A percentile compares a stretch with the other conserved stretches of the same genome.
These are phyloP conservation scores for Trichosphaerium sp. DNA, from an alignment of 78 protist genomes.

Conservation along the genomic window DNA sequence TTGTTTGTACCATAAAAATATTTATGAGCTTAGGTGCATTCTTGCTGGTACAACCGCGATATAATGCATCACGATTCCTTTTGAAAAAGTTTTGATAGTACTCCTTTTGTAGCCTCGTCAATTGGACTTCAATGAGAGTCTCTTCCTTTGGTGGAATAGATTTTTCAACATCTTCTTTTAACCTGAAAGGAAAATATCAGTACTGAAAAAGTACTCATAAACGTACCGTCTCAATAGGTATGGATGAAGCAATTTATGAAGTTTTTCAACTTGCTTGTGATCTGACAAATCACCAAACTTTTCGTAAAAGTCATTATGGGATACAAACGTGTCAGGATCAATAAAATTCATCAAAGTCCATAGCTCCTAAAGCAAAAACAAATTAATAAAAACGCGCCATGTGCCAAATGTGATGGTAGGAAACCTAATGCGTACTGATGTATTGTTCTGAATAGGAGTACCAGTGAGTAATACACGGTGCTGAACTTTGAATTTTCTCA, in stretches of 20 bases:
- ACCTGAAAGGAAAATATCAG: slow-evolving; percentile 27
- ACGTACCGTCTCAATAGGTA: neutral
- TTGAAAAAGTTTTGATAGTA: slow-evolving; percentile 67
- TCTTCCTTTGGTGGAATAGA: slow-evolving; percentile 48
- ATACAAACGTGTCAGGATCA: slow-evolving; percentile 10
- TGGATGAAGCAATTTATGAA: too few relatives aligned
- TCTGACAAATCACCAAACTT: slow-evolving; percentile 41
- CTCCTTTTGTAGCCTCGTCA: slow-evolving; percentile 61
- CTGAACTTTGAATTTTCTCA: slow-evolving; percentile 4
- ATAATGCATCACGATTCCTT: neutral
- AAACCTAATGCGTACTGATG: too few relatives aligned
- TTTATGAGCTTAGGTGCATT: slow-evolving; percentile 27
- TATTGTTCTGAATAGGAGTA: slow-evolving; percentile 74
- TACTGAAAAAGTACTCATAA: too few relatives aligned
- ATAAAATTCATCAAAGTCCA: slow-evolving; percentile 57
- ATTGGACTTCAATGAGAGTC: slow-evolving; percentile 34
- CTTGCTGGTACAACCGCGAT: too few relatives aligned
- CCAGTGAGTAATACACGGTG: slow-evolving; percentile 57
- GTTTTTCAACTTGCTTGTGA: slow-evolving; percentile 38
- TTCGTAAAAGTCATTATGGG: too few relatives aligned
- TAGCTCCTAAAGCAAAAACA: slow-evolving; percentile 59
- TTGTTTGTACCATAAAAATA: slow-evolving; percentile 65
- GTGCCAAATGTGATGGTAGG: too few relatives aligned
- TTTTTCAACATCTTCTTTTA: slow-evolving; percentile 60
- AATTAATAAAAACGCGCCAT: too few relatives aligned